Evolutionary conservation across 192 early-diverging fungal genomes (phyloP).

Genomic region (Coemansia sp.): DNA sequence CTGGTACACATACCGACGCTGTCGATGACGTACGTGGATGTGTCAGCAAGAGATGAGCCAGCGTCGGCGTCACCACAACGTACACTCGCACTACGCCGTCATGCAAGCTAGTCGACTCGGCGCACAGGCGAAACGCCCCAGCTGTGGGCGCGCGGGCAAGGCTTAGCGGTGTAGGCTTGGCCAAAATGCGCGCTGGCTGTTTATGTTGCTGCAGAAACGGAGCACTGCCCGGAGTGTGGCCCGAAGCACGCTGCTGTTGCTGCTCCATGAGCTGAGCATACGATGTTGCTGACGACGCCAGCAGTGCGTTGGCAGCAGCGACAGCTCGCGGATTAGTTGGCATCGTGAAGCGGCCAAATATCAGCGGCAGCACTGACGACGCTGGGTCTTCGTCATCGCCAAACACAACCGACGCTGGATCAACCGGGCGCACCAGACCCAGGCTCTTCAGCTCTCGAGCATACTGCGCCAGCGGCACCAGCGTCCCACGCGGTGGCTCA

Average conservation of each 20-base stretch:
- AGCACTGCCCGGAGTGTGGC: constrained; percentile 17
- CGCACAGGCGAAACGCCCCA: constrained; percentile 28
- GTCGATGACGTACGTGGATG: constrained; percentile 22
- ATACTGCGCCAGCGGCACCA: constrained; percentile 36
- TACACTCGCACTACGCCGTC: constrained; percentile 16
- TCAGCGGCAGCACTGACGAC: constrained; percentile 34
- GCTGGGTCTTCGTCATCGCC: constrained; percentile 23
- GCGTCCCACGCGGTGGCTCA: constrained; percentile 30
- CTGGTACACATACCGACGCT: constrained; percentile 38
- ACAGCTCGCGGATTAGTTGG: constrained; percentile 35
- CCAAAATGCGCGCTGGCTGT: constrained; percentile 37
- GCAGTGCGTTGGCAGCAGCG: constrained; percentile 37
- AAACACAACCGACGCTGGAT: constrained; percentile 25
- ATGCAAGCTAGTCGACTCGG: constrained; percentile 5
- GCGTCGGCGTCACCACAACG: constrained; percentile 36
- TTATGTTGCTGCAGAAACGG: constrained; percentile 15
- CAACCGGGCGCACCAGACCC: constrained; percentile 41
- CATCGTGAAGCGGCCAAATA: constrained; percentile 48
- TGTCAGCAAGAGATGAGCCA: constrained; percentile 36
- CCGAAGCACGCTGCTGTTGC: neutral
- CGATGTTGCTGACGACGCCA: constrained; percentile 33
- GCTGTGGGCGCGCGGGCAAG: constrained; percentile 15
- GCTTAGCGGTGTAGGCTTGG: constrained; percentile 36
- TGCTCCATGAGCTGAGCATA: constrained; percentile 27
- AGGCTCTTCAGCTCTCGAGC: constrained; percentile 24